Evolutionary conservation across 129 eudicot genomes (phyloP).

Genomic region (Oenanthe sinensis): DNA sequence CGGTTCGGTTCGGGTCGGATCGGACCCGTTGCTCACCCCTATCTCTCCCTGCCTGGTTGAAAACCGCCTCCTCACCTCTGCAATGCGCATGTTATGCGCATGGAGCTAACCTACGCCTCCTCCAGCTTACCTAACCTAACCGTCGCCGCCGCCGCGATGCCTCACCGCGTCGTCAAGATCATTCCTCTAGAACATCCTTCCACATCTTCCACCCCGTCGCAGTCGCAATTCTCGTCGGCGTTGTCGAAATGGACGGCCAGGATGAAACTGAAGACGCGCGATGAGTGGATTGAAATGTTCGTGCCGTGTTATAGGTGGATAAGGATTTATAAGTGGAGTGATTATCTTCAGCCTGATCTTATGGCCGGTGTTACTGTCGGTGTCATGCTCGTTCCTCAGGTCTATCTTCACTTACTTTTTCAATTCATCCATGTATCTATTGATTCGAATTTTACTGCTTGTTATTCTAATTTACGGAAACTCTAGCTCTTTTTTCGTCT

Average conservation of each 20-base stretch:
- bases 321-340: conserved; percentile 55
- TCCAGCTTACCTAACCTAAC: conserved; percentile 42
- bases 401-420: background rate
- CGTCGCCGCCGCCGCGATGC: conserved; percentile 15
- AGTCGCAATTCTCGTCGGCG: conserved; percentile 15
- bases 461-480: too few relatives aligned
- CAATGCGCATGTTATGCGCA: conserved; percentile 22
- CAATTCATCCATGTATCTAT: too few relatives aligned
- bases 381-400: conserved; percentile 98
- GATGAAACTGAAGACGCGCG: conserved; percentile 50
- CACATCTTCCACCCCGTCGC: conserved; percentile 23
- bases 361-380: conserved; percentile 92
- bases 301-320: conserved; percentile 92
- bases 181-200: conserved; percentile 66
- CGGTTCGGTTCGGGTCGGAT: too few relatives aligned
- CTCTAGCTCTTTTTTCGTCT: background rate
- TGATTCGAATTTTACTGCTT: background rate
- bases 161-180: conserved; percentile 49
- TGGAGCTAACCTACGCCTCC: conserved; percentile 68
- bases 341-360: conserved; percentile 71
- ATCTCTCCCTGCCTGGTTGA: too few relatives aligned
- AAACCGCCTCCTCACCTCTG: background rate
- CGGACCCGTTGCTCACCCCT: too few relatives aligned
- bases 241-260: conserved; percentile 45
- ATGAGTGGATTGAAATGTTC: conserved; percentile 59